Percentiles rank a stretch among this genome's conserved stretches.
Conservation (phyloP, 2,329 filamentous ascomycete species). For the Cryphonectria radicalis region DNA sequence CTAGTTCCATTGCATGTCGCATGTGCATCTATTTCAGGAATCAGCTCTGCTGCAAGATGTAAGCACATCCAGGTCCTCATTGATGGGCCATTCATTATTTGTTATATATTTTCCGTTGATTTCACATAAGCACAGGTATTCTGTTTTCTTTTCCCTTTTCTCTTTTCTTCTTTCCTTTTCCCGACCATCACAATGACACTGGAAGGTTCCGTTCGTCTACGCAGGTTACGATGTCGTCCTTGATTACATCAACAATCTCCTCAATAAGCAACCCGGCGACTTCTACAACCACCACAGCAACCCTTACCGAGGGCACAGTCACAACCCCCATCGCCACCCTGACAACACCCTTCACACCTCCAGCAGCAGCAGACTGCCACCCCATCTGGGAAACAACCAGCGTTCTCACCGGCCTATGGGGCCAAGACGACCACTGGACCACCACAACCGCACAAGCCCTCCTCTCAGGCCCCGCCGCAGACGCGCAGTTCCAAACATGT, state of each 20-base stretch:
- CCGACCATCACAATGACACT: neutral
- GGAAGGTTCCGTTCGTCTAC: neutral
- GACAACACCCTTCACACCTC: neutral
- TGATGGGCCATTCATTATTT: too few relatives aligned
- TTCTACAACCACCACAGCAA: neutral
- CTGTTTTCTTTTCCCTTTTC: neutral
- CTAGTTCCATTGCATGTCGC: slow-evolving; percentile 1
- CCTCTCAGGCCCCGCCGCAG: neutral
- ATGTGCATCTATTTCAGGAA: neutral
- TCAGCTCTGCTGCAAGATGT: neutral
- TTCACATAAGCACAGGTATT: neutral
- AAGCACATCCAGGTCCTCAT: neutral
- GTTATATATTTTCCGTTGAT: too few relatives aligned
- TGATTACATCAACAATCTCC: neutral
- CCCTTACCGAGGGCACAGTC: neutral
- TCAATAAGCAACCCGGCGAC: neutral
- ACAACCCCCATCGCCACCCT: neutral
- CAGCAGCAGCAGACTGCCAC: neutral
- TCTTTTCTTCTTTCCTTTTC: neutral
- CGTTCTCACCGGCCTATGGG: neutral
- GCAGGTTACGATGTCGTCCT: neutral
- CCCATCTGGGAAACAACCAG: neutral
- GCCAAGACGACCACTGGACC: neutral
- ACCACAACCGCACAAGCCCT: neutral
- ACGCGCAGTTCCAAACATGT: neutral